Base-by-base conservation (phyloP, 1,284 basidiomycete species). In the Cryptococcus floricola region DNA sequence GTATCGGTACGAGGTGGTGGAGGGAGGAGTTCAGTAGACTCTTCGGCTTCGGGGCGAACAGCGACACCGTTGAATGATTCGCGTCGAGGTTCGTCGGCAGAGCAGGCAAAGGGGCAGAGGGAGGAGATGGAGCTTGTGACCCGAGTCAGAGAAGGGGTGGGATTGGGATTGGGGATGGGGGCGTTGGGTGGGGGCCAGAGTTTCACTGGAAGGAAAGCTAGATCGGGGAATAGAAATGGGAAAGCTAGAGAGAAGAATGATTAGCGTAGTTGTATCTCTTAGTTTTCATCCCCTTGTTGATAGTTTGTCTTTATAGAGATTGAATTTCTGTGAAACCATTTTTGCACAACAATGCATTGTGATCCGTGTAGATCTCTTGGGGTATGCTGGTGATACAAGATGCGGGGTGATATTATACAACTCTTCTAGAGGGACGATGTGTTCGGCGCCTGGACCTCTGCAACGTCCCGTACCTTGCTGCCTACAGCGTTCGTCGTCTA, bases 401-500 rank as follows among this genome's bases (percentile, higher is more conserved):
- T 23, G 23, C 23, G 23, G 23, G 23, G 23, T 23, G 23, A 23
- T 23, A 10, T 34, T 34, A 34, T 34, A 34, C 31, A 34, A 34
- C 31, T 42, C 12, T 18, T 42, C n/a, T 42, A 19, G 45, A 46
- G 25, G 19, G 49, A 39, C 18, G 49, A 38, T 37, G 42, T 34
- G 2, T 39, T 42, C 10, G 57, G 31, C 10, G 43, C 49, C 14
- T 57, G 47, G 16, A 60, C 50, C 13, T 60, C 53, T 16, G 57
- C 58, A 1, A 69, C 62, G 31, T 64, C 64, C 37, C 57, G 54
- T 38, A 65, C 45, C 16, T 46, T 46, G 18, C 49, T 58, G 31
- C 63, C 61, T 42, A 69, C 64, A 12, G 66, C 64, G 14, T 61
- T 60, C 13, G 63, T 61, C 19, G 64, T 65, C 66, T 68, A 39